These are phyloP conservation scores for Boletus huronensis DNA, from an alignment of 768 basidiomycete genomes.

Conservation along the genomic window DNA sequence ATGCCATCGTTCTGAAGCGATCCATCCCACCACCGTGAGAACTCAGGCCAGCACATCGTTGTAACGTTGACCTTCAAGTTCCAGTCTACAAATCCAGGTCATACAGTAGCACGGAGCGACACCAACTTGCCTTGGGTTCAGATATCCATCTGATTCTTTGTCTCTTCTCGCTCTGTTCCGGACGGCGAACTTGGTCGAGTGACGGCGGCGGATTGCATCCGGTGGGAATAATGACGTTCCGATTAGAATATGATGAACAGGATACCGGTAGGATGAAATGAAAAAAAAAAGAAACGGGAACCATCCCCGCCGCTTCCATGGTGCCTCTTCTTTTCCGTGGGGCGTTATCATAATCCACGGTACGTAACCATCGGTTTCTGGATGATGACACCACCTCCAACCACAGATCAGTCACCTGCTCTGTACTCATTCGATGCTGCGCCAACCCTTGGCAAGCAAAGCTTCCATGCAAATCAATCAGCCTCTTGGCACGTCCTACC, in stretches of 20 bases:
- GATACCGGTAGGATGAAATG: constrained; percentile 5
- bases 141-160: neutral
- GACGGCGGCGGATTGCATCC: constrained; percentile 8
- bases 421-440: neutral
- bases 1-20: neutral
- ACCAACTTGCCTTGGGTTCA: neutral
- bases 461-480: constrained; percentile 19
- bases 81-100: neutral
- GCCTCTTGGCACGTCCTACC: neutral
- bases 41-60: too few relatives aligned
- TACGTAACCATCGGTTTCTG: neutral
- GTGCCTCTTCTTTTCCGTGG: neutral
- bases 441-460: constrained; percentile 6
- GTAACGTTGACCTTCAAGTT: neutral
- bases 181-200: constrained; percentile 2
- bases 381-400: neutral
- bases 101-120: too few relatives aligned
- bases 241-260: constrained; percentile 6
- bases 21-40: neutral
- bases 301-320: neutral
- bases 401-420: neutral
- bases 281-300: constrained; percentile 1
- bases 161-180: constrained; percentile 11
- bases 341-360: neutral
- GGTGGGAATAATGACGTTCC: constrained; percentile 10